Percentiles rank a stretch among this genome's conserved stretches.
These are phyloP conservation scores for Tricholoma sp. DNA, from an alignment of 768 basidiomycete species.

Conservation along the genomic window DNA sequence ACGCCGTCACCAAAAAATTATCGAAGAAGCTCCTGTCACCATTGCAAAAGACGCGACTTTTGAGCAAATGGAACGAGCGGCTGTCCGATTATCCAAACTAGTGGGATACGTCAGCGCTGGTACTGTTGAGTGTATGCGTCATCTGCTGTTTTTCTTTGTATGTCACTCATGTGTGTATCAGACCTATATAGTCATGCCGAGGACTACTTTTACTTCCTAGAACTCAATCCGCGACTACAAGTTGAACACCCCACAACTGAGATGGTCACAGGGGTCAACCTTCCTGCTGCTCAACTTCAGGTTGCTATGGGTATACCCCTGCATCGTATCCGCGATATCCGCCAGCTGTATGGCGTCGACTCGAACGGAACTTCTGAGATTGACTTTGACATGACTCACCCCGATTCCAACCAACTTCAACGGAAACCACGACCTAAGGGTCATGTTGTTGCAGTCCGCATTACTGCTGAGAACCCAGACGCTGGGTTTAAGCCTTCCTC, in stretches of 20 bases:
- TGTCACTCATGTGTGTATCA: constrained; percentile 23
- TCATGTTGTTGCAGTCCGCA: constrained; percentile 97
- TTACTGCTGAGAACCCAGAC: constrained; percentile 99
- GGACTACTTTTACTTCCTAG: constrained; percentile 95
- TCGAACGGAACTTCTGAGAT: constrained; percentile 88
- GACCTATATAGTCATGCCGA: constrained; percentile 94
- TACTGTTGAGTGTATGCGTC: constrained; percentile 85
- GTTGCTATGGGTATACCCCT: constrained; percentile 98
- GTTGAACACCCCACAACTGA: constrained; percentile 99
- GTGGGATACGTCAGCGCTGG: constrained; percentile 99
- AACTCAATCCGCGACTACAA: constrained; percentile 98
- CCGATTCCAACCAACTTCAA: constrained; percentile 82
- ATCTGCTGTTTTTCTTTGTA: constrained; percentile 5
- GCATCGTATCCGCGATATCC: constrained; percentile 92
- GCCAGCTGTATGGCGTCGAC: constrained; percentile 90
- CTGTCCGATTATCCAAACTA: constrained; percentile 97
- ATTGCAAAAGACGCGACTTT: constrained; percentile 91
- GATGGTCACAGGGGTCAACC: constrained; percentile 98
- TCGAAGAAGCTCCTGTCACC: constrained; percentile 98
- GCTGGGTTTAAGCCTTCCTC: constrained; percentile 99
- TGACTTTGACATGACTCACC: constrained; percentile 93
- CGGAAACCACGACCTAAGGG: constrained; percentile 96
- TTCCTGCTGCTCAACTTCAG: constrained; percentile 95
- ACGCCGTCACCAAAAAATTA: constrained; percentile 99
- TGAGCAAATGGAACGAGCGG: constrained; percentile 97